Evolutionary conservation across 1,139 yeast genomes (phyloP).

Genomic region (Geotrichum aggregatum): DNA sequence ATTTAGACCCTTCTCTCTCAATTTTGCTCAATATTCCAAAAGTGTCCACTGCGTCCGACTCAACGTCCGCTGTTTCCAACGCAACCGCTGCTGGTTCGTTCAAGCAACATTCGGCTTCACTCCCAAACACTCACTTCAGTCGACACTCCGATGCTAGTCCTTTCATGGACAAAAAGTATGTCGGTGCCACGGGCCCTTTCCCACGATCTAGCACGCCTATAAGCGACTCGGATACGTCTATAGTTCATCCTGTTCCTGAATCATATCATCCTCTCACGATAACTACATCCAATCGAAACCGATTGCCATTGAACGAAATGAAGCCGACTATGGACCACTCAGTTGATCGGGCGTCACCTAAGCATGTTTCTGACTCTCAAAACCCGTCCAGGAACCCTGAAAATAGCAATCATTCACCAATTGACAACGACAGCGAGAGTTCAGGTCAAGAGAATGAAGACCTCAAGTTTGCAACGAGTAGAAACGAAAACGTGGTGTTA

Average conservation of each 20-base stretch:
- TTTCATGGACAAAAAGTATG: neutral
- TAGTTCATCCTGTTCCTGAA: neutral
- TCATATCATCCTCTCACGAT: neutral
- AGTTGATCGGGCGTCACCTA: neutral
- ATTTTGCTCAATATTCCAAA: constrained; percentile 1
- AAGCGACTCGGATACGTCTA: constrained; percentile 3
- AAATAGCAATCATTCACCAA: constrained; percentile 1
- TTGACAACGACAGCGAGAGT: constrained; percentile 7
- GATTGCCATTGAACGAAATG: constrained; percentile 1
- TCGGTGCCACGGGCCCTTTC: constrained; percentile 7
- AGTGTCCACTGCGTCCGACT: neutral
- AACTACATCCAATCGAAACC: neutral
- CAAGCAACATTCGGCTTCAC: constrained; percentile 1
- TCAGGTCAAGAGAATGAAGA: constrained; percentile 31
- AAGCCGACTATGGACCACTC: neutral
- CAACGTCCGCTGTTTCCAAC: constrained; percentile 6
- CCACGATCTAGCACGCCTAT: constrained; percentile 10
- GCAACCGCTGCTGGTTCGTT: constrained; percentile 6
- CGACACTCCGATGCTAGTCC: constrained; percentile 5
- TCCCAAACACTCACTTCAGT: neutral
- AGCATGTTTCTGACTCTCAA: constrained; percentile 10
- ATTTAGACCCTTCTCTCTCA: neutral
- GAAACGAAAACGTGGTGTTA: constrained; percentile 75
- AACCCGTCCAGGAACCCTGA: constrained; percentile 1
- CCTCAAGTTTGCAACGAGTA: constrained; percentile 50